phyloP scores from a whole-genome alignment of 1,284 basidiomycete genomes.

The Boletus smithii region DNA sequence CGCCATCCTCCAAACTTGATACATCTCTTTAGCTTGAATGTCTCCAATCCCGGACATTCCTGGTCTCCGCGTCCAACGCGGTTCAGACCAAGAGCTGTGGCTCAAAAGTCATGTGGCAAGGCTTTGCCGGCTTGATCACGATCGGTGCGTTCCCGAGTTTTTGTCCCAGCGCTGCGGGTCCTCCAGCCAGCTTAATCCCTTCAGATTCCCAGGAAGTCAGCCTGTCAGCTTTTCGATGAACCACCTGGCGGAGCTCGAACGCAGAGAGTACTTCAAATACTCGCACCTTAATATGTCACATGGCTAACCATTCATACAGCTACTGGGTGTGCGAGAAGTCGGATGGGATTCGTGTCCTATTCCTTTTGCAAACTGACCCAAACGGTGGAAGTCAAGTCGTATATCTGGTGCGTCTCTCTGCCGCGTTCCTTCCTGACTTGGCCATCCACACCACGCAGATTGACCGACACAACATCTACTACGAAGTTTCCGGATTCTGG shows the following conservation, averaged over 20 bases:
- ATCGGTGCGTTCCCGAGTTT: slow-evolving; percentile 43
- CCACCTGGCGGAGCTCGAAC: slow-evolving; percentile 75
- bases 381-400: slow-evolving; percentile 67
- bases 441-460: slow-evolving; percentile 54
- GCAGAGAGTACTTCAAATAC: slow-evolving; percentile 65
- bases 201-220: slow-evolving; percentile 89
- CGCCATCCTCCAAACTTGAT: not conserved
- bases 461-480: slow-evolving; percentile 91
- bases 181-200: slow-evolving; percentile 7
- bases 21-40: slow-evolving; percentile 31
- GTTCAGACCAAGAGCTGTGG: slow-evolving; percentile 58
- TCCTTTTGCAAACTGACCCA: slow-evolving; percentile 76
- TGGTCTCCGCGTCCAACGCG: slow-evolving; percentile 51
- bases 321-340: slow-evolving; percentile 99
- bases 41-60: slow-evolving; percentile 62
- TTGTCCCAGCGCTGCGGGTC: not conserved
- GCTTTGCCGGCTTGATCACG: slow-evolving; percentile 61
- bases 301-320: slow-evolving; percentile 41
- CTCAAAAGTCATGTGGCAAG: slow-evolving; percentile 60
- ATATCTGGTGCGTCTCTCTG: slow-evolving; percentile 63
- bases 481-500: slow-evolving; percentile 68
- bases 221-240: slow-evolving; percentile 80
- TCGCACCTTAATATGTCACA: slow-evolving; percentile 1
- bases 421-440: slow-evolving; percentile 1
- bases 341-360: slow-evolving; percentile 91